Base-by-base conservation (phyloP, 2,329 filamentous ascomycete genomes). In the Fusarium illudens region DNA sequence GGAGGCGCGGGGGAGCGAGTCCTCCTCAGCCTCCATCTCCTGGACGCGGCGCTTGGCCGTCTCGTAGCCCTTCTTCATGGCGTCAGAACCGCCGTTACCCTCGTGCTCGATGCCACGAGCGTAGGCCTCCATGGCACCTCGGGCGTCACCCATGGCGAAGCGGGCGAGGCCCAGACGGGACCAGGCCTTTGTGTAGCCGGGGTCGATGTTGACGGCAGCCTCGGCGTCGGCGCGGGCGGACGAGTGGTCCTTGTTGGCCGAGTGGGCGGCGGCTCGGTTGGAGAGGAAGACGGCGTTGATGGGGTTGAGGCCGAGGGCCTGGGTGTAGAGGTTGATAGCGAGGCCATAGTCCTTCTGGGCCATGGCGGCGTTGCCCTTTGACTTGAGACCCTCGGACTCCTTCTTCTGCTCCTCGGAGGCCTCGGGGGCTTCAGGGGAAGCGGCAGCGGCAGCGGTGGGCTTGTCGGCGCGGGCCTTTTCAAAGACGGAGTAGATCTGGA, bases 151-250 rank as follows among this genome's bases (percentile, higher is more conserved):
- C 53, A 97, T 87, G 15, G 95, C 95, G 80, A 95, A 99, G 65
- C 91, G 89, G 42, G 96, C 96, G 36, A 98, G 89, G 19, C 96
- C 96, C 19, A 99, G 86, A 65, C 96, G 89, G 72, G 92, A 96
- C 96, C 96, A 99, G 15, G 94, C 96, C 84, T 99, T 98, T 71
- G 94, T 97, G 85, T 98, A 99, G 78, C 89, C 90, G 12, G 96
- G 93, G 79, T 99, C 96, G 57, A 94, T 87, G 60, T 89, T 87
- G 58, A 96, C 92, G 58, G 96, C 96, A 69, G 96, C 88, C 83
- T 98, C 95, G 48, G 96, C 96, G 79, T 99, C 96, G 65, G 90
- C 85, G 73, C 89, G 90, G 12, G 96, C 96, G 66, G 92, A 90
- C 65, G 91, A 89, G 83, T 98, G 94, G 81, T 97, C 90, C 73